These are phyloP conservation scores for Nitzschia inconspicua DNA, from an alignment of 108 stramenopile genomes.

Conservation along the genomic window DNA sequence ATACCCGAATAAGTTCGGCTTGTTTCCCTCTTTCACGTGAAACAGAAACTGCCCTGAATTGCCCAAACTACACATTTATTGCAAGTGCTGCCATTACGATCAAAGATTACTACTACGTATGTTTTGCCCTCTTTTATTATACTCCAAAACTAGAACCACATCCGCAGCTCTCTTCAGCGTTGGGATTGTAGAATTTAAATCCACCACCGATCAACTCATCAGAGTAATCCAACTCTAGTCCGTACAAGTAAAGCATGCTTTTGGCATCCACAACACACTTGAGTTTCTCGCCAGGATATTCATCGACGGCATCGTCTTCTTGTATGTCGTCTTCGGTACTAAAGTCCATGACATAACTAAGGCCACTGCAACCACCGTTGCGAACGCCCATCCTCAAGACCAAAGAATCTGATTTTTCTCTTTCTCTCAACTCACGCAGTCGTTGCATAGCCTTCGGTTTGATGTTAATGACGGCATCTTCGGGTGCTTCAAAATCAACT, in stretches of 20 bases:
- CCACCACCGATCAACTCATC: slow-evolving; percentile 95
- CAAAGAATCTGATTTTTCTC: slow-evolving; percentile 46
- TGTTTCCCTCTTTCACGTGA: no score
- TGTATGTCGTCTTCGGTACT: slow-evolving; percentile 66
- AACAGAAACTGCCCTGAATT: no score
- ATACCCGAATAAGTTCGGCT: no score
- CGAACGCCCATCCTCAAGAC: slow-evolving; percentile 94
- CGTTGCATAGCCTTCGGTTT: slow-evolving; percentile 81
- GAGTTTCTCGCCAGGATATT: slow-evolving; percentile 58
- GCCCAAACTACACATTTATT: no score
- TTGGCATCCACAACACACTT: slow-evolving; percentile 94
- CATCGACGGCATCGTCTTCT: slow-evolving; percentile 83
- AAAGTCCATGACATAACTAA: slow-evolving; percentile 95
- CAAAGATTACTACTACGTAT: no score
- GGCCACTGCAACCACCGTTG: slow-evolving; percentile 92
- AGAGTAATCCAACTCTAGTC: slow-evolving; percentile 93
- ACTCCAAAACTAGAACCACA: slow-evolving; percentile 95
- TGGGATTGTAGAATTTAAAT: slow-evolving; percentile 95
- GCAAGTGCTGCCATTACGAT: no score
- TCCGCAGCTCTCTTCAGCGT: slow-evolving; percentile 93
- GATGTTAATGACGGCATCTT: slow-evolving; percentile 75
- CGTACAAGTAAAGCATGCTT: slow-evolving; percentile 91
- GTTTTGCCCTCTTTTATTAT: no score
- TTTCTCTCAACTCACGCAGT: slow-evolving; percentile 68
- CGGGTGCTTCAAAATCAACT: slow-evolving; percentile 46